Conservation (phyloP, 2,329 filamentous ascomycete genomes). For the Fusarium sp. region DNA sequence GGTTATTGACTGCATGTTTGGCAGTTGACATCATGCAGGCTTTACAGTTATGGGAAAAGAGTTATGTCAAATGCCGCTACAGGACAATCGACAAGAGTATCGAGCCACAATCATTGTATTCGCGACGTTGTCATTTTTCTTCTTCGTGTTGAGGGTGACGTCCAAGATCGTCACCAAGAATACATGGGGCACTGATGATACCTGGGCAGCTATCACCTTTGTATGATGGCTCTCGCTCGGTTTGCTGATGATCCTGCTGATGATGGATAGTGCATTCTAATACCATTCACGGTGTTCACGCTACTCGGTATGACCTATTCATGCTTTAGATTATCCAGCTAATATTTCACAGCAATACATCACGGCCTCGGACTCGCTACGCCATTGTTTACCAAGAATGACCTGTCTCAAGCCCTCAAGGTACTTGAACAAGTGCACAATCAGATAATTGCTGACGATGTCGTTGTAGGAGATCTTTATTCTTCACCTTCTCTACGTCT, state of each 20-base stretch:
- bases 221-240: not conserved
- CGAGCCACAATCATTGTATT: not conserved
- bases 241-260: not conserved
- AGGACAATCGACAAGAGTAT: not conserved
- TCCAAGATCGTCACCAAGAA: not conserved
- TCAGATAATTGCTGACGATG: not conserved
- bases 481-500: not conserved
- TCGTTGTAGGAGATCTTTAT: not conserved
- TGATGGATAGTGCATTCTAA: accelerated
- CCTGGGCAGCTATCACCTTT: not conserved
- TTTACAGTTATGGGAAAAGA: not conserved
- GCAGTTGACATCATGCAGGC: not conserved
- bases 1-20: accelerated
- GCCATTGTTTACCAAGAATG: not conserved
- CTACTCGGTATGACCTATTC: not conserved
- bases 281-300: not conserved
- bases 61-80: not conserved
- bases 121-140: accelerated
- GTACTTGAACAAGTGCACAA: accelerated
- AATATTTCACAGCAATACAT: not conserved
- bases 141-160: not conserved
- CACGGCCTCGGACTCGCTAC: not conserved
- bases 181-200: conserved; percentile 1
- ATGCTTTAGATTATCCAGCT: accelerated
- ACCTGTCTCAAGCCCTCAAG: not conserved